Percentiles rank a stretch among this genome's conserved stretches.
These are phyloP conservation scores for Colletotrichum cuscutae DNA, from an alignment of 2,329 filamentous ascomycete species.

Conservation along the genomic window DNA sequence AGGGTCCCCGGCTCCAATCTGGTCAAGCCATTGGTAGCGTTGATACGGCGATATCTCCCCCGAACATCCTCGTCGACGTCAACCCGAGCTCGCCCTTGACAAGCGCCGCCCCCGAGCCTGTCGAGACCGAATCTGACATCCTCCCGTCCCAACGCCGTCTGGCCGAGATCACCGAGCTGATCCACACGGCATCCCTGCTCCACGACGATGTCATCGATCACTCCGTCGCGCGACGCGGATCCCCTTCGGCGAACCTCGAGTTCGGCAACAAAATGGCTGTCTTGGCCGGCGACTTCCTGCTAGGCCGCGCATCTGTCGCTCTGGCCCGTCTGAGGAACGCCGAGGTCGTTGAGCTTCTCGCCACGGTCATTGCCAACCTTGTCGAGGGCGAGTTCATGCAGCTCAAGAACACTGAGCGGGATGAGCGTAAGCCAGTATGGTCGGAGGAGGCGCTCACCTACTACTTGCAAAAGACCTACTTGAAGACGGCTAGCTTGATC, in stretches of 20 bases:
- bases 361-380: constrained; percentile 96
- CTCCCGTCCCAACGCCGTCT: constrained; percentile 92
- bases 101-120: constrained; percentile 52
- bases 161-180: constrained; percentile 96
- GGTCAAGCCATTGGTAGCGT: constrained; percentile 58
- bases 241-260: constrained; percentile 89
- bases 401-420: constrained; percentile 91
- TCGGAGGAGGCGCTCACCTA: constrained; percentile 91
- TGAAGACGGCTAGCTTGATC: constrained; percentile 96
- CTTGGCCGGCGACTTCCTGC: constrained; percentile 93
- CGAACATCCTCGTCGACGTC: constrained; percentile 75
- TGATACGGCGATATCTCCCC: constrained; percentile 65
- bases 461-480: constrained; percentile 97
- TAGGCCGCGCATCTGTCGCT: constrained; percentile 92
- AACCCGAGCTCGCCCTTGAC: constrained; percentile 74
- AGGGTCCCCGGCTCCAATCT: constrained; percentile 55
- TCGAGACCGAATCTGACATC: constrained; percentile 69
- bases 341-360: constrained; percentile 93
- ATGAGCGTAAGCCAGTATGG: constrained; percentile 86
- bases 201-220: constrained; percentile 99
- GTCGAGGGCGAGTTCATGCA: constrained; percentile 99
- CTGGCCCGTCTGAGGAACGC: constrained; percentile 90
- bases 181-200: constrained; percentile 94
- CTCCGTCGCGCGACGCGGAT: constrained; percentile 83
- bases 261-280: constrained; percentile 99